Conservation (phyloP, 1,284 basidiomycete species). For the Malassezia caprae region DNA sequence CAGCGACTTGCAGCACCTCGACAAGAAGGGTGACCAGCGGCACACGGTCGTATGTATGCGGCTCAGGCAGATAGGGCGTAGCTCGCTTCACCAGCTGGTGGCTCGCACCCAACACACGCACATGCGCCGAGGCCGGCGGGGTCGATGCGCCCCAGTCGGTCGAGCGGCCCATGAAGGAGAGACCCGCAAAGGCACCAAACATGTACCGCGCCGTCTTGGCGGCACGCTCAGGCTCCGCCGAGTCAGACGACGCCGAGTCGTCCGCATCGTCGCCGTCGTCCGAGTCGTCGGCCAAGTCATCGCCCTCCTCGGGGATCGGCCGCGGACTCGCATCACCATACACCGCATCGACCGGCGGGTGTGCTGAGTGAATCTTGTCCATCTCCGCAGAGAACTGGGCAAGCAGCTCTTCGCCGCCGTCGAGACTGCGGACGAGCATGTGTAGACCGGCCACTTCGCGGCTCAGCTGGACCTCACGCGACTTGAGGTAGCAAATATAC, state of each 20-base stretch:
- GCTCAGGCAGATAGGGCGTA: constrained; percentile 8
- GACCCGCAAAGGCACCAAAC: constrained; percentile 36
- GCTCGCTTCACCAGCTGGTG: constrained; percentile 40
- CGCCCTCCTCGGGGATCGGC: constrained; percentile 14
- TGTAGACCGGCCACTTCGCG: constrained; percentile 36
- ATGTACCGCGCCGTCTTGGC: constrained; percentile 30
- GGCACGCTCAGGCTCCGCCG: constrained; percentile 11
- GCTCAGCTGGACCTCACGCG: constrained; percentile 32
- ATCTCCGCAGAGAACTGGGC: constrained; percentile 39
- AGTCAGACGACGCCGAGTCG: constrained; percentile 20
- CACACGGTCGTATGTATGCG: constrained; percentile 28
- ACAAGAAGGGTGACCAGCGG: constrained; percentile 30
- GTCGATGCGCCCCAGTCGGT: constrained; percentile 19
- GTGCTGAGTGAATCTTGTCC: constrained; percentile 21
- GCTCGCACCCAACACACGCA: constrained; percentile 31
- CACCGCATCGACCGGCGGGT: constrained; percentile 3
- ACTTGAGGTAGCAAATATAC: constrained; percentile 45
- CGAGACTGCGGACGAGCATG: constrained; percentile 36
- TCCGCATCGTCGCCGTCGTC: constrained; percentile 32
- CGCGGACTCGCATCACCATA: constrained; percentile 11
- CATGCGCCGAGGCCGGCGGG: constrained; percentile 15
- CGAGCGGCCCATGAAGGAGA: constrained; percentile 35
- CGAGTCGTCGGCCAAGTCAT: constrained; percentile 16
- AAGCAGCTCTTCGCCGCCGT: constrained; percentile 44
- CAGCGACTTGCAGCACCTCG: constrained; percentile 28